A percentile compares a stretch with the other conserved stretches of the same genome.
Evolutionary conservation across 2,329 filamentous ascomycete genomes (phyloP).

Genomic region (Didymella pomorum): DNA sequence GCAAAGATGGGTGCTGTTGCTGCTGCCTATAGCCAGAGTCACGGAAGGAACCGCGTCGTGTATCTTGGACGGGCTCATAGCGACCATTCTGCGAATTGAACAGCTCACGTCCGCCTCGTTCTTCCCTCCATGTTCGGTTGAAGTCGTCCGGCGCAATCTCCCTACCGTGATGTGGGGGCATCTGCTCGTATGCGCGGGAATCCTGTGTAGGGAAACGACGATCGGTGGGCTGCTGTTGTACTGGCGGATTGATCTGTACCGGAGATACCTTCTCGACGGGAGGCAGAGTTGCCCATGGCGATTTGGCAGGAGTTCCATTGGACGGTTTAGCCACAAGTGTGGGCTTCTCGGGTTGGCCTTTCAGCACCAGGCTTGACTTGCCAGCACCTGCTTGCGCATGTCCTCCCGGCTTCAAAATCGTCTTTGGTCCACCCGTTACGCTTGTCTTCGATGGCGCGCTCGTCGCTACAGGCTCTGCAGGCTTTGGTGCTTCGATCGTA

Average conservation of each 20-base stretch:
- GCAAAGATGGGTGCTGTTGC: conserved; percentile 65
- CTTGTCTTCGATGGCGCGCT: conserved; percentile 46
- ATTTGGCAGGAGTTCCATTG: conserved; percentile 77
- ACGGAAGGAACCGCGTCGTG: conserved; percentile 71
- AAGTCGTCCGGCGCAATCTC: conserved; percentile 96
- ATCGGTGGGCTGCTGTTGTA: conserved; percentile 50
- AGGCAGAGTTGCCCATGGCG: conserved; percentile 88
- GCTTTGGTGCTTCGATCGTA: conserved; percentile 52
- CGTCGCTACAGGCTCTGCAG: conserved; percentile 29
- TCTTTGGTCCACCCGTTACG: conserved; percentile 54
- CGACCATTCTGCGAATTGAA: conserved; percentile 96
- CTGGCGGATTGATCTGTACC: conserved; percentile 65
- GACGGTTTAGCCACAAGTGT: conserved; percentile 77
- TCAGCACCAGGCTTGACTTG: conserved; percentile 67
- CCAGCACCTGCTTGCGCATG: conserved; percentile 44
- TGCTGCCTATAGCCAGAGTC: conserved; percentile 77
- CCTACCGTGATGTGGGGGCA: conserved; percentile 66
- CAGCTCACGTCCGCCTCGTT: conserved; percentile 74
- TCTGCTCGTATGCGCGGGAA: conserved; percentile 62
- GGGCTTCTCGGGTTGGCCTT: conserved; percentile 73
- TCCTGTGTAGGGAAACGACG: conserved; percentile 65
- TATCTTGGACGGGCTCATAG: conserved; percentile 85
- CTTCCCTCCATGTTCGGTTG: conserved; percentile 83
- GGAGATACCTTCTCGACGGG: conserved; percentile 84
- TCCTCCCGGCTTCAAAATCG: conserved; percentile 59